Evolutionary conservation across 1,284 basidiomycete genomes (phyloP).

Genomic region (Tylopilus sp.): DNA sequence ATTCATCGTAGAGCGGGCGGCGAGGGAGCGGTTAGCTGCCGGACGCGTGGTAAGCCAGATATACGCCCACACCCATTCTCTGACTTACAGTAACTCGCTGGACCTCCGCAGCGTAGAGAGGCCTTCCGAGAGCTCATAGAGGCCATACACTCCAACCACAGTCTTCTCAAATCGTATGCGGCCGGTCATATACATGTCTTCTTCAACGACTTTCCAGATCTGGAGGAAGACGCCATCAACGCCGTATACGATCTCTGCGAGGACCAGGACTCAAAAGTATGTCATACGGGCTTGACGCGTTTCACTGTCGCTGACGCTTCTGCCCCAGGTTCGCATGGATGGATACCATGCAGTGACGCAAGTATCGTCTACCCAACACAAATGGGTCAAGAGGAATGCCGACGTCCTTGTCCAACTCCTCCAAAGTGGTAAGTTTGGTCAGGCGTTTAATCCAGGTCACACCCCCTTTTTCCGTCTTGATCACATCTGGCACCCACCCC

Average conservation of each 20-base stretch:
- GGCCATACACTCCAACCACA: constrained; percentile 26
- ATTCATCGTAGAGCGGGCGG: constrained; percentile 25
- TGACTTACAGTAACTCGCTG: constrained; percentile 1
- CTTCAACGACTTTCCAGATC: constrained; percentile 62
- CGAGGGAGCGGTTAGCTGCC: constrained; percentile 12
- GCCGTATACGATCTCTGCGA: constrained; percentile 73
- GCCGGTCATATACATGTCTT: constrained; percentile 55
- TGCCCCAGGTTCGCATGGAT: constrained; percentile 57
- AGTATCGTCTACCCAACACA: constrained; percentile 55
- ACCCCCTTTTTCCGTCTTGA: constrained; percentile 22
- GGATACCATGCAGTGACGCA: constrained; percentile 62
- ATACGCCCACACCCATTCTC: neutral
- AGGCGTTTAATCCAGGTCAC: neutral
- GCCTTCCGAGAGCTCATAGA: constrained; percentile 28
- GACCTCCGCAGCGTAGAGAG: constrained; percentile 20
- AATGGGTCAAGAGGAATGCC: constrained; percentile 65
- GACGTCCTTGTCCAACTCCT: constrained; percentile 71
- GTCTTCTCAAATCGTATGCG: constrained; percentile 48
- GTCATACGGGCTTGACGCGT: constrained; percentile 11
- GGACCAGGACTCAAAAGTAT: constrained; percentile 55
- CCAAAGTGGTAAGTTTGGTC: constrained; percentile 56
- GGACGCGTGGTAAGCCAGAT: constrained; percentile 24
- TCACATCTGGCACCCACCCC: constrained; percentile 13
- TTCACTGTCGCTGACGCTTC: constrained; percentile 11
- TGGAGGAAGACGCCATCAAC: constrained; percentile 70